Conservation (phyloP, 2,329 filamentous ascomycete species). For the Pyrenochaeta sp. region DNA sequence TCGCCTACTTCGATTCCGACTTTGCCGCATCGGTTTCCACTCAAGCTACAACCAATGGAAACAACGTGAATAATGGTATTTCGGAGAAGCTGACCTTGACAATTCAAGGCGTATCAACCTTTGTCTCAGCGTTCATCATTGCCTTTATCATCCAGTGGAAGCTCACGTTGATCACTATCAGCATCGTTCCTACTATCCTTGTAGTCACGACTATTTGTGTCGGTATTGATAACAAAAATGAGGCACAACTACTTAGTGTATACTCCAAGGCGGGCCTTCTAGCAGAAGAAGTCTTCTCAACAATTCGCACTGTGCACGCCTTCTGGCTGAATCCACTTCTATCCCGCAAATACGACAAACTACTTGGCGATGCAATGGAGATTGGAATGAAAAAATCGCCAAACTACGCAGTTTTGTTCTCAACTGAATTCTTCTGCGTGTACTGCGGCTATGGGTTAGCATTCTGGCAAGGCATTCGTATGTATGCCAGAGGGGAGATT, state of each 20-base stretch:
- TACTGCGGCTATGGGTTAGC: conserved; percentile 56
- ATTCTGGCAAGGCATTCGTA: conserved; percentile 61
- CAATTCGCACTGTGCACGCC: conserved; percentile 56
- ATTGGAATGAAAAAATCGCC: conserved; percentile 55
- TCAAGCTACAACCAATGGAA: conserved; percentile 92
- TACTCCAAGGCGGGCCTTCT: conserved; percentile 55
- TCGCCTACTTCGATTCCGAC: conserved; percentile 72
- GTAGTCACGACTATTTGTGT: conserved; percentile 40
- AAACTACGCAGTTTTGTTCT: conserved; percentile 54
- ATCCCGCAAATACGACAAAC: conserved; percentile 52
- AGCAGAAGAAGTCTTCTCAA: conserved; percentile 60
- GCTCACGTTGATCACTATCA: conserved; percentile 76
- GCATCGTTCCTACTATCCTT: conserved; percentile 56
- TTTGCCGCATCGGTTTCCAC: conserved; percentile 94
- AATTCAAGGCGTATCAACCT: conserved; percentile 57
- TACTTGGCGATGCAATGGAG: conserved; percentile 52
- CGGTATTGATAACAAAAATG: conserved; percentile 45
- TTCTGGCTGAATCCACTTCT: conserved; percentile 58
- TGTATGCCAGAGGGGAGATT: conserved; percentile 64
- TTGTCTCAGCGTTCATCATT: conserved; percentile 86
- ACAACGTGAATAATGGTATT: conserved; percentile 90
- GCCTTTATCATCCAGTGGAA: conserved; percentile 94
- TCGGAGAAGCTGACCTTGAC: conserved; percentile 53
- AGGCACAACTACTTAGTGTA: conserved; percentile 48
- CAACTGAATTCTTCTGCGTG: conserved; percentile 52